Conservation (phyloP, 257 asterid species). For the Gentiana dahurica region DNA sequence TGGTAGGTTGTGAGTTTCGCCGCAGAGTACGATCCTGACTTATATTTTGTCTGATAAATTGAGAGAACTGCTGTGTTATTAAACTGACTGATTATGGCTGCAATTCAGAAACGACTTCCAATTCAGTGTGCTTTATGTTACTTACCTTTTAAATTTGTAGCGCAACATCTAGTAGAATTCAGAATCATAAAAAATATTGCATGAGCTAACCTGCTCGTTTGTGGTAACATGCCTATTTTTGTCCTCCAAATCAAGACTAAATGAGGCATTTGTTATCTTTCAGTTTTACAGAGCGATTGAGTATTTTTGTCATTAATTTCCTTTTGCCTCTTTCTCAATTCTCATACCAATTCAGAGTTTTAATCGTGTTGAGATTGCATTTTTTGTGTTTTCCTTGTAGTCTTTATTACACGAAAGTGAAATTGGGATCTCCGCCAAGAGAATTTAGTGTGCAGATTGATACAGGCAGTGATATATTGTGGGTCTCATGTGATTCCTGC, state of each 20-base stretch:
- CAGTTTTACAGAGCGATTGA: no score
- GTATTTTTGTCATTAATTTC: no score
- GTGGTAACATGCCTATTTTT: background rate
- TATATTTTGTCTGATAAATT: background rate
- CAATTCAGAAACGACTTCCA: no score
- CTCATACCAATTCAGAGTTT: no score
- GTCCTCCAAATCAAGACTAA: background rate
- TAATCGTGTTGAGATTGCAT: background rate
- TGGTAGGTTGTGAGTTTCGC: no score
- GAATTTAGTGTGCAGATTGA: constrained; percentile 91
- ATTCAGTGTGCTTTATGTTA: no score
- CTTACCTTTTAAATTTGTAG: no score
- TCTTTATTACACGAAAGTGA: constrained; percentile 79
- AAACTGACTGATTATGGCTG: background rate
- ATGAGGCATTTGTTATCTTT: background rate
- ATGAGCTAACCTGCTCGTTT: no score
- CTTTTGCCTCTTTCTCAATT: no score
- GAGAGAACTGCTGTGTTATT: background rate
- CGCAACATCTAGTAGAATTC: no score
- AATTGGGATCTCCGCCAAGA: constrained; percentile 81
- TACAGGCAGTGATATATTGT: constrained; percentile 83
- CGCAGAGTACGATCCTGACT: no score
- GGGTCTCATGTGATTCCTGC: constrained; percentile 86
- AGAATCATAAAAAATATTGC: no score
- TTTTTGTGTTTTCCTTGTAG: constrained; percentile 26